Evolutionary conservation across 352 stramenopile genomes (phyloP).

Genomic region (Phytophthora citricola): DNA sequence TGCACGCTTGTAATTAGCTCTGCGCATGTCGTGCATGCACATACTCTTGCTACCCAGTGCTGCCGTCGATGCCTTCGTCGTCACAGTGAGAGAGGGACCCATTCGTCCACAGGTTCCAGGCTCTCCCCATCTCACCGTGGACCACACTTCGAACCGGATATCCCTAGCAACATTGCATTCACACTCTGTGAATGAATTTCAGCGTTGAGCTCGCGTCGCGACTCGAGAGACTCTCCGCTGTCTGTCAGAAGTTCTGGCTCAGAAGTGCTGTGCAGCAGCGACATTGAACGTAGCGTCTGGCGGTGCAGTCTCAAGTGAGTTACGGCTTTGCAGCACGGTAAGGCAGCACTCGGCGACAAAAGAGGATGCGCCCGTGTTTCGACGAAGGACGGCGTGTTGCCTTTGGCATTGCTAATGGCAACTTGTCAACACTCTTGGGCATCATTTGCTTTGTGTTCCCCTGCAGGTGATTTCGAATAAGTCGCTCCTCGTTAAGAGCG

Average conservation of each 20-base stretch:
- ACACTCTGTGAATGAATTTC: not conserved
- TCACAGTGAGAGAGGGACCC: constrained; percentile 6
- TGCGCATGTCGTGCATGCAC: too few relatives aligned
- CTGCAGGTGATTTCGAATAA: constrained; percentile 9
- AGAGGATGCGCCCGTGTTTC: constrained; percentile 18
- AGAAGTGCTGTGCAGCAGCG: not conserved
- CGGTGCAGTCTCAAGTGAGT: not conserved
- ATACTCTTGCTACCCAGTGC: too few relatives aligned
- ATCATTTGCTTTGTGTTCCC: constrained; percentile 31
- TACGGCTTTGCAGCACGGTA: constrained; percentile 20
- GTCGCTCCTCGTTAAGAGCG: constrained; percentile 5
- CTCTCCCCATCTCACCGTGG: constrained; percentile 19
- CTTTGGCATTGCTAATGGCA: not conserved
- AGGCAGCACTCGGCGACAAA: constrained; percentile 13
- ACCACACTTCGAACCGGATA: constrained; percentile 23
- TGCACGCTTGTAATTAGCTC: too few relatives aligned
- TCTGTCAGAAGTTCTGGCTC: too few relatives aligned
- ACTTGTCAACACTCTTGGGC: not conserved
- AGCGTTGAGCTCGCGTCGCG: too few relatives aligned
- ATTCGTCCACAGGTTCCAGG: constrained; percentile 29
- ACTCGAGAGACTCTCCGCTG: too few relatives aligned
- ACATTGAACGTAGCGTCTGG: not conserved
- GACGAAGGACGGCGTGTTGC: constrained; percentile 9
- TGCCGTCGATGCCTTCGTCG: constrained; percentile 7
- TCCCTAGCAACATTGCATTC: not conserved